Evolutionary conservation across 2,329 filamentous ascomycete species (phyloP).

Genomic region (Trichoderma breve): DNA sequence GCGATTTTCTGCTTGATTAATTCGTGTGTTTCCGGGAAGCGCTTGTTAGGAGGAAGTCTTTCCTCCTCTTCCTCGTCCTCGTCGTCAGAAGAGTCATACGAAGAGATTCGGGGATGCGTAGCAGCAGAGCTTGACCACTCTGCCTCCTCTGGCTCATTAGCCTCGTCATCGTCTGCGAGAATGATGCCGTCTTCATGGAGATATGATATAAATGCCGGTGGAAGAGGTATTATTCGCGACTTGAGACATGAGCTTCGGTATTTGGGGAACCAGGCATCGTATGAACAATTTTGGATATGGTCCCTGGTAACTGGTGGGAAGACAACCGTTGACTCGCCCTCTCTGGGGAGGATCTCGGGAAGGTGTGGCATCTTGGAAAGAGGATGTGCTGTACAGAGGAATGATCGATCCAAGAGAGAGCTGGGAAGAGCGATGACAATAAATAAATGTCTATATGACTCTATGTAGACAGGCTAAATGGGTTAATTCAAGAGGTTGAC

Average conservation of each 20-base stretch:
- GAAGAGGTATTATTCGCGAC: constrained; percentile 78
- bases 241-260: constrained; percentile 81
- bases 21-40: constrained; percentile 71
- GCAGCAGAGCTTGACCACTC: constrained; percentile 43
- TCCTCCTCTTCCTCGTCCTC: constrained; percentile 47
- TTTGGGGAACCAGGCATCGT: constrained; percentile 85
- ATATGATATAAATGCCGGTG: constrained; percentile 75
- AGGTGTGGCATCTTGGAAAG: constrained; percentile 38
- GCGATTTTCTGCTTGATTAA: constrained; percentile 73
- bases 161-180: constrained; percentile 67
- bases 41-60: constrained; percentile 49
- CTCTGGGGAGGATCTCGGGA: constrained; percentile 23
- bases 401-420: neutral
- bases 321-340: constrained; percentile 42
- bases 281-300: constrained; percentile 93
- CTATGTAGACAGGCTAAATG: neutral
- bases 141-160: constrained; percentile 55
- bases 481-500: neutral
- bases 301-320: constrained; percentile 83
- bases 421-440: neutral
- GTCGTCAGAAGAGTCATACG: constrained; percentile 45
- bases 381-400: neutral
- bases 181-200: constrained; percentile 91
- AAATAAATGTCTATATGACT: neutral
- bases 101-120: constrained; percentile 28